These are phyloP conservation scores for Peronosclerospora sorghi DNA, from an alignment of 352 stramenopile species.

Conservation along the genomic window DNA sequence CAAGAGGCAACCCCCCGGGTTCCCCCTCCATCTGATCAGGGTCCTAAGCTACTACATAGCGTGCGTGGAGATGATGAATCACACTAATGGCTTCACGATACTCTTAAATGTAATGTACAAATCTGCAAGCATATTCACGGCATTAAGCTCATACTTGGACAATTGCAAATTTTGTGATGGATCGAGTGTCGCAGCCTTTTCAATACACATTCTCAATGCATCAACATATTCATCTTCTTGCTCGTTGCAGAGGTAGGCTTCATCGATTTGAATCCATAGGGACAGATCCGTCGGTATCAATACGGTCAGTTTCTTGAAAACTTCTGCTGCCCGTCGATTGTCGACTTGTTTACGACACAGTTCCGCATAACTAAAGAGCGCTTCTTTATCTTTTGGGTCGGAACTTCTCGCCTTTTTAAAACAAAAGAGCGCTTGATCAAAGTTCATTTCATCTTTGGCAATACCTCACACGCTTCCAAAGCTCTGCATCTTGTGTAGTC, in stretches of 20 bases:
- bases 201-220: slow-evolving; percentile 75
- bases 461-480: no score
- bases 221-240: slow-evolving; percentile 78
- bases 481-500: no score
- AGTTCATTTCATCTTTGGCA: no score
- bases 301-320: no score
- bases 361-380: slow-evolving; percentile 72
- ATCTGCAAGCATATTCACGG: no score
- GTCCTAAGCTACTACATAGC: slow-evolving; percentile 52
- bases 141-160: no score
- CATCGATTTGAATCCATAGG: no score
- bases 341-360: slow-evolving; percentile 69
- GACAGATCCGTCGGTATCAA: no score
- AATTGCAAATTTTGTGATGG: slow-evolving; percentile 59
- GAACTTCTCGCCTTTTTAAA: slow-evolving; percentile 78
- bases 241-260: no score
- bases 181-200: slow-evolving; percentile 54
- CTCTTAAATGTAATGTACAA: slow-evolving; percentile 74
- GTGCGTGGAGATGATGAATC: slow-evolving; percentile 63
- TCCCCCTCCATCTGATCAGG: slow-evolving; percentile 50
- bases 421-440: slow-evolving; percentile 76
- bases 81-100: slow-evolving; percentile 71
- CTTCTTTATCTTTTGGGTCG: slow-evolving; percentile 71
- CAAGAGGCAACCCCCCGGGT: slow-evolving; percentile 51
- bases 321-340: slow-evolving; percentile 62